Base-by-base conservation (phyloP, 1,139 yeast genomes). In the Diutina ranongensis region DNA sequence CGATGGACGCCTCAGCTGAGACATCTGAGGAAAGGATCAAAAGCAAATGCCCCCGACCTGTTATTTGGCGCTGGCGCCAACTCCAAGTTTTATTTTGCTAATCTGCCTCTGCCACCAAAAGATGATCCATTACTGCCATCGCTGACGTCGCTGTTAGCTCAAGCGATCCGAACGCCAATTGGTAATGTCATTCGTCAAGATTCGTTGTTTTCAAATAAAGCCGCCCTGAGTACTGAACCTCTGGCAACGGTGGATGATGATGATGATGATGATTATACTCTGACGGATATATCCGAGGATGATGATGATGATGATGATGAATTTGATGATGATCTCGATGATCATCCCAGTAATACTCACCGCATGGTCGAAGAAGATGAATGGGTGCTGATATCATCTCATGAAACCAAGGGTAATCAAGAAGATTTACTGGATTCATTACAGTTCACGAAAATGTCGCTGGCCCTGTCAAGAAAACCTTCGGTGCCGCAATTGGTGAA, bases 41-140 rank as follows among this genome's bases (percentile, higher is more conserved):
- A 27, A n/a, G n/a, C n/a, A 27, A 32, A 32, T 7, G 28, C 12
- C 5, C 16, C 27, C 13, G 28, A 36, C 15, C n/a, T 25, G 42
- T 15, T 38, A 25, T 38, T 38, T 38, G 42, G 42, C 25, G 40
- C 40, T 35, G 40, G 40, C 40, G 40, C 40, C 13, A 31, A 31
- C 34, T 15, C 42, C 13, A 25, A 25, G 42, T 25, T 25, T 28
- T 38, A 21, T n/a, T 38, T 38, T 15, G 42, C 42, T 13, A 38
- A 38, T 28, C 42, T 38, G 42, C 42, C 42, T 9, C 42, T 38
- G 42, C 42, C 32, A 12, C 42, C 42, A n/a, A 38, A 38, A 16
- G 22, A 20, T n/a, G 40, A 35, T 22, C 13, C 27, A 10, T 15
- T 15, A 16, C 38, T 35, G 38, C 28, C n/a, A 3, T 35, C 40